phyloP scores from a whole-genome alignment of 176 grass and related monocot genomes.

The Phoenix dactylifera region DNA sequence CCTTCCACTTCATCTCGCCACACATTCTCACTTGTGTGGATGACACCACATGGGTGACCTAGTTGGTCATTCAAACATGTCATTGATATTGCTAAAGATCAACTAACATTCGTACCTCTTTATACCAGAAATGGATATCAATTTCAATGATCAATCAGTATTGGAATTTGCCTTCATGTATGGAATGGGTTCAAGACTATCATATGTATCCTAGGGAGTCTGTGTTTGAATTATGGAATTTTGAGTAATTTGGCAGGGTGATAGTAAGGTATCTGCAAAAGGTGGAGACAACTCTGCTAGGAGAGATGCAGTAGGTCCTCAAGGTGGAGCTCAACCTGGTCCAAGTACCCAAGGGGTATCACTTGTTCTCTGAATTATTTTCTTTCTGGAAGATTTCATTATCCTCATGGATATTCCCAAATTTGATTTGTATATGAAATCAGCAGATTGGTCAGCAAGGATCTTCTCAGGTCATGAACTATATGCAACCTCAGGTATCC shows the following conservation, averaged over 20 bases:
- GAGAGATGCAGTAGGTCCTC: constrained; percentile 51
- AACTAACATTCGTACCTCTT: no score
- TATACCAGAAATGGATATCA: no score
- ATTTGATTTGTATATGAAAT: constrained; percentile 19
- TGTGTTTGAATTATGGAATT: not conserved
- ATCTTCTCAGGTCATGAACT: constrained; percentile 77
- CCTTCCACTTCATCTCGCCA: no score
- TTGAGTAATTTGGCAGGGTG: constrained; percentile 47
- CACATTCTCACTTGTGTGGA: no score
- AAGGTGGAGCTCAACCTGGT: constrained; percentile 42
- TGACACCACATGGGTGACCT: no score
- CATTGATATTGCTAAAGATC: no score
- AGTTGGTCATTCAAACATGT: no score
- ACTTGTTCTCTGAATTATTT: constrained; percentile 16
- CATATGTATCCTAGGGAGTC: constrained; percentile 2
- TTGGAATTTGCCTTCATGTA: not conserved
- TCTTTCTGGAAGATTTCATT: not conserved
- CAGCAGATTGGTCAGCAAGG: constrained; percentile 66
- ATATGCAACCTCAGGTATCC: constrained; percentile 91
- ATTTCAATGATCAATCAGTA: no score
- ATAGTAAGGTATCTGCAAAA: constrained; percentile 83
- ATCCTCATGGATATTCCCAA: not conserved
- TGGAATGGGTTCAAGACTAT: not conserved
- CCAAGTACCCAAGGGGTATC: constrained; percentile 58
- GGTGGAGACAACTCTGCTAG: constrained; percentile 57